Conservation (phyloP, 2,329 filamentous ascomycete species). For the Colletotrichum sp. region DNA sequence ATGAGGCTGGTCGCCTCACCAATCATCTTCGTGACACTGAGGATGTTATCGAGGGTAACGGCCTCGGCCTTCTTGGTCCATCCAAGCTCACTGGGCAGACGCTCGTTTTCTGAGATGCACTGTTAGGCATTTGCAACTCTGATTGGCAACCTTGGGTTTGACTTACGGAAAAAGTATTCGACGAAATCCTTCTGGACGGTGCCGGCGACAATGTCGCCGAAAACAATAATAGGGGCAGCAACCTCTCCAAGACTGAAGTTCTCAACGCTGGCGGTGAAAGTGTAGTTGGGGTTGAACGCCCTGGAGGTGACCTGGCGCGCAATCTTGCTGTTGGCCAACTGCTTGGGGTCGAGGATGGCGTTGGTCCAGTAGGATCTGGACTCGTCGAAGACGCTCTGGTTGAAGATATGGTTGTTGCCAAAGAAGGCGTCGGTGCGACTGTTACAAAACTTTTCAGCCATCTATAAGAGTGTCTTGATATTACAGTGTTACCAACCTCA, state of each 20-base stretch:
- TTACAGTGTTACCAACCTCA: slow-evolving; percentile 33
- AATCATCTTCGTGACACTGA: slow-evolving; percentile 6
- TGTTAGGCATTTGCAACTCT: not conserved
- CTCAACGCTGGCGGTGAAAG: slow-evolving; percentile 44
- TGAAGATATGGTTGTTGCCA: slow-evolving; percentile 57
- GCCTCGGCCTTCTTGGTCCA: not conserved
- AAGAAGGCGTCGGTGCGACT: slow-evolving; percentile 53
- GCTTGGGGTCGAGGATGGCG: slow-evolving; percentile 39
- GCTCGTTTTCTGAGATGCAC: slow-evolving; percentile 2
- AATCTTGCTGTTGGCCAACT: slow-evolving; percentile 49
- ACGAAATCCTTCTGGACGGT: slow-evolving; percentile 44
- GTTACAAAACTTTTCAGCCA: not conserved
- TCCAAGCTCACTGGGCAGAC: slow-evolving; percentile 9
- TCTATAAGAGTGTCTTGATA: not conserved
- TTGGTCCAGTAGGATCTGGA: slow-evolving; percentile 49
- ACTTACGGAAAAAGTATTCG: slow-evolving; percentile 50
- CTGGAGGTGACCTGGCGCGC: slow-evolving; percentile 47
- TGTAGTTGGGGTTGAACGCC: slow-evolving; percentile 52
- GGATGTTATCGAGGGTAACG: not conserved
- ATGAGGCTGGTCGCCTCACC: not conserved
- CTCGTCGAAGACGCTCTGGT: slow-evolving; percentile 53
- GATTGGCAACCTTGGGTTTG: not conserved
- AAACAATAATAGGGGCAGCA: slow-evolving; percentile 51
- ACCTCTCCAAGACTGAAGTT: slow-evolving; percentile 55
- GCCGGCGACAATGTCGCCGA: slow-evolving; percentile 45